Conservation (phyloP, 106 monocot species). For the Allium sativum region DNA sequence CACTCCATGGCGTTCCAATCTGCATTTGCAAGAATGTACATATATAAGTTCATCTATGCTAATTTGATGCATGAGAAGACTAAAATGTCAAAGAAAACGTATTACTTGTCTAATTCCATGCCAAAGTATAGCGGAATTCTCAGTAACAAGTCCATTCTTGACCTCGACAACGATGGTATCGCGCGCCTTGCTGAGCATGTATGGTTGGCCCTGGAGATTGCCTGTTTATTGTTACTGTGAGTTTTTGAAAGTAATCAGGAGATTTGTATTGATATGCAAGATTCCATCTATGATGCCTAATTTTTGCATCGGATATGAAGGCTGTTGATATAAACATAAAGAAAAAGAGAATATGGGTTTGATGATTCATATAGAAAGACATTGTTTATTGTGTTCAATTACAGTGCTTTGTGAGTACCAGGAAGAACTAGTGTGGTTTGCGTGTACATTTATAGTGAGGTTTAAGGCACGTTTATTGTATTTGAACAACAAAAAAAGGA, state of each 20-base stretch:
- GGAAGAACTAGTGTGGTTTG: too few species aligned
- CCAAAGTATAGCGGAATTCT: constrained; percentile 77
- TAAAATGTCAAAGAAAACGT: not conserved
- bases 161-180: constrained; percentile 65
- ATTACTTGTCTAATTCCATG: constrained; percentile 76
- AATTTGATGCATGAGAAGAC: not conserved
- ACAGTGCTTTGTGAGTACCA: too few species aligned
- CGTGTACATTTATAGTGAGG: too few species aligned
- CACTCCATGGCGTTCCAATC: constrained; percentile 80
- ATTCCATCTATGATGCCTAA: constrained; percentile 35
- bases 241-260: constrained; percentile 70
- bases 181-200: constrained; percentile 42
- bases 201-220: constrained; percentile 71
- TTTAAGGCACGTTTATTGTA: too few species aligned
- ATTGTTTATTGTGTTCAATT: too few species aligned
- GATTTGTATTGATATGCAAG: constrained; percentile 55
- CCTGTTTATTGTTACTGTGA: constrained; percentile 56
- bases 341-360: not conserved
- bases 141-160: constrained; percentile 45
- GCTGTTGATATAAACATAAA: not conserved
- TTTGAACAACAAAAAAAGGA: too few species aligned
- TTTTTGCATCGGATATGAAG: constrained; percentile 5
- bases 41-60: too few species aligned
- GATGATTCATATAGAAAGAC: too few species aligned
- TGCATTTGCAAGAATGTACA: not conserved